These are phyloP conservation scores for Cicer pinnatifidum DNA, from an alignment of 306 rosid genomes.

Conservation along the genomic window DNA sequence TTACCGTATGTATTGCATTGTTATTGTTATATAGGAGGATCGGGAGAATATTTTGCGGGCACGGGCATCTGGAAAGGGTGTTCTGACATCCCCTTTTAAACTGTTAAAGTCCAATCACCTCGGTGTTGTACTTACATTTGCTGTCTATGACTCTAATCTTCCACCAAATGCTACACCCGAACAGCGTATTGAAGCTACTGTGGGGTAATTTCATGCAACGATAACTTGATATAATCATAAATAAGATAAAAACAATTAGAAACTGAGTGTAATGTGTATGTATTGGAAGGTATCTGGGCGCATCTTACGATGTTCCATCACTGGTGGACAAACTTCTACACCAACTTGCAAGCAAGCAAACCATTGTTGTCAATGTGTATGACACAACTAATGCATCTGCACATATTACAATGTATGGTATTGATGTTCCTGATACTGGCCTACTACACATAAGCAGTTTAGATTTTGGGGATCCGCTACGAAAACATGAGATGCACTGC, in stretches of 20 bases:
- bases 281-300: slow-evolving; percentile 81
- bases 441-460: slow-evolving; percentile 65
- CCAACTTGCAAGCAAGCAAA: slow-evolving; percentile 98
- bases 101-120: slow-evolving; percentile 86
- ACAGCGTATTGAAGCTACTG: slow-evolving; percentile 78
- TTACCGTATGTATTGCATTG: neutral
- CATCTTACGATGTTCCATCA: slow-evolving; percentile 93
- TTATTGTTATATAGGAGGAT: slow-evolving; percentile 64
- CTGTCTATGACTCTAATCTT: slow-evolving; percentile 74
- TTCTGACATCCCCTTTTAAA: slow-evolving; percentile 93
- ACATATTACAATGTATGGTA: slow-evolving; percentile 84
- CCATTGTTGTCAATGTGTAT: slow-evolving; percentile 91
- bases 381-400: slow-evolving; percentile 83
- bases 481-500: slow-evolving; percentile 99
- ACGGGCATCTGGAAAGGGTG: slow-evolving; percentile 90
- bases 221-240: neutral
- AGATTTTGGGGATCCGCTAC: slow-evolving; percentile 94
- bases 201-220: slow-evolving; percentile 66
- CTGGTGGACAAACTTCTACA: slow-evolving; percentile 96
- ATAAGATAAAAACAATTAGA: too few species aligned
- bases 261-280: slow-evolving; percentile 43
- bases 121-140: slow-evolving; percentile 94
- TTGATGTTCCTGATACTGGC: slow-evolving; percentile 81
- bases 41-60: slow-evolving; percentile 95
- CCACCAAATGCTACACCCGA: slow-evolving; percentile 71